Base-by-base conservation (phyloP, 306 rosid genomes). In the Herpetospermum pedunculosum region DNA sequence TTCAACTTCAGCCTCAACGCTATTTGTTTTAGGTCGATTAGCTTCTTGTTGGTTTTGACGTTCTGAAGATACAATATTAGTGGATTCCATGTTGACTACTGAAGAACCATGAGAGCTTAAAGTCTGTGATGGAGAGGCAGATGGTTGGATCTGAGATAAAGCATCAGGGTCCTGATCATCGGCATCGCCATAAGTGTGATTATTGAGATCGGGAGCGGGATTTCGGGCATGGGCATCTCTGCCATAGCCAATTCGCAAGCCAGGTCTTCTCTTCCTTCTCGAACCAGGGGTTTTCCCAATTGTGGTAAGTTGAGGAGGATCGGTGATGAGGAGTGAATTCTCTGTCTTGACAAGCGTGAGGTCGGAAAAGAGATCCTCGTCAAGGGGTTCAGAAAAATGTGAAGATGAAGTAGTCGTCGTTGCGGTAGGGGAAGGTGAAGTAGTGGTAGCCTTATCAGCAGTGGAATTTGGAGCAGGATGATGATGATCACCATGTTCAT, bases 351-450 rank as follows among this genome's bases (percentile, higher is more conserved):
- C 77, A 60, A 89, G 68, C 1, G 94, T 91, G 80, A 91, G 90
- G 74, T 91, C 90, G 59, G 92, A 88, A 77, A 91, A 91, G 76
- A 91, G 91, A 77, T 89, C 85, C 77, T 91, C 92, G 75, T 91
- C 97, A 32, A 91, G 97, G 25, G 97, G 92, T 29, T 83, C 86
- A 32, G 83, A 82, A 4, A 4, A 21, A 67, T 12, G 30, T 21
- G 52, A 41, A 16, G 78, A 70, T 21, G 85, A 67, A 5, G 75
- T n/a, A 35, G 76, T 14, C 5, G 76, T 0, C 15, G 81, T 12
- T 23, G 80, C 53, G 11, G 71, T 0, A 2, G 46, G 6, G 28
- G 72, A 65, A 41, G 48, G 30, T 37, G 49, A 38, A 34, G 15
- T 18, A 58, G 30, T 3, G 16, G 35, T 25, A 55, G 18, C 18